Evolutionary conservation across 2,329 filamentous ascomycete species (phyloP).

Genomic region (Ophiostoma australiae): DNA sequence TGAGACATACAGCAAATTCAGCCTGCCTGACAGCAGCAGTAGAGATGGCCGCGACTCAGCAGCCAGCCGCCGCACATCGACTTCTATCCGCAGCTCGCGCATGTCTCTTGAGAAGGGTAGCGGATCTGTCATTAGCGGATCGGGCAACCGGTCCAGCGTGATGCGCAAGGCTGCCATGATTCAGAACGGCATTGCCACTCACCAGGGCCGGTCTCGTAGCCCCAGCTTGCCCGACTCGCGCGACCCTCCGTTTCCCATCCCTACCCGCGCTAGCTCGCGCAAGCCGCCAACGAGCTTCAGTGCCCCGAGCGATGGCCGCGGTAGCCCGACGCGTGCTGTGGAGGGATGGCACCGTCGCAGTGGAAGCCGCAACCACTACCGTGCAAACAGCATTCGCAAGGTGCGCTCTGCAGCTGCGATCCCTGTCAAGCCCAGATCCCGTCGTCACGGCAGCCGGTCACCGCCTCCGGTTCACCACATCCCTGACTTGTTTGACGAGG

Average conservation of each 20-base stretch:
- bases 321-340: constrained; percentile 61
- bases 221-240: constrained; percentile 57
- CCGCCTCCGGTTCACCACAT: constrained; percentile 50
- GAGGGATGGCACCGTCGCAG: constrained; percentile 53
- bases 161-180: constrained; percentile 78
- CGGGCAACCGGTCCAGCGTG: constrained; percentile 47
- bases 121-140: constrained; percentile 35
- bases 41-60: constrained; percentile 31
- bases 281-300: constrained; percentile 63
- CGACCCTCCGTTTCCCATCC: constrained; percentile 86
- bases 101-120: constrained; percentile 39
- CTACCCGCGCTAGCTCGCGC: constrained; percentile 79
- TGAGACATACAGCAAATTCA: constrained; percentile 46
- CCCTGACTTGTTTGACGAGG: constrained; percentile 53
- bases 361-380: constrained; percentile 46
- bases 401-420: constrained; percentile 77
- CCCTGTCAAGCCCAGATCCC: constrained; percentile 46
- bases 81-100: constrained; percentile 33
- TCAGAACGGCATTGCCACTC: constrained; percentile 68
- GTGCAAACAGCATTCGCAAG: constrained; percentile 66
- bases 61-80: constrained; percentile 30
- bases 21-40: constrained; percentile 32
- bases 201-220: constrained; percentile 59
- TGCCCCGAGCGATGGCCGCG: constrained; percentile 63
- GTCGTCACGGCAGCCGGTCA: constrained; percentile 50